Evolutionary conservation across 108 stramenopile species (phyloP), one percentile per base, ranked within the genome.

Genomic region (Epipyxis sp.): DNA sequence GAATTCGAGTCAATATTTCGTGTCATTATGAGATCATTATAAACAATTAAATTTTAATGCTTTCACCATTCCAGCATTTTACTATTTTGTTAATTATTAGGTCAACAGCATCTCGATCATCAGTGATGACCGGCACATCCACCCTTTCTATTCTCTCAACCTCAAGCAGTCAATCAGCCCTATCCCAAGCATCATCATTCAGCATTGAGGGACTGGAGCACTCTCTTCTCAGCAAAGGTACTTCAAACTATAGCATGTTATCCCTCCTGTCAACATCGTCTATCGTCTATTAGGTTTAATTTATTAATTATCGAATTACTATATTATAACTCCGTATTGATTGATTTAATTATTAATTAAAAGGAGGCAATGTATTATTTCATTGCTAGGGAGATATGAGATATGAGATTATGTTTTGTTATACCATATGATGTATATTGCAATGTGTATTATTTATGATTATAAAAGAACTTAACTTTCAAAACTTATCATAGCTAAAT

Each of bases 171-270:
- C 27, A 27, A 54, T 37, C 27, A 39, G 10, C 27, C 46, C 41
- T 35, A 27, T 27, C 6, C 46, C 32, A 6, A 27, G 25, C 71
- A 42, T 43, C 44, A 10, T 74, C 71, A 13, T 74, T 74, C 71
- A 13, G 10, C 32, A 74, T 74, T 25, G 32, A 74, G 43, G 71
- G 71, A 30, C 32, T 74, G 46, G 71, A 74, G 10, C 71, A 74
- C 25, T 42, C 44, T 10, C 32, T 74, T 10, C 42, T 74, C 54
- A 57, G 25, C 16, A 16, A 16, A 25, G 16, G 16, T 25, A 16
- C 16, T 57, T 16, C 20, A 20, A 25, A 25, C 54, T 25, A 57
- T 16, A 16, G 25, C 54, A 16, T 20, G 54, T 20, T 37, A 37
- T 25, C 20, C 41, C 29, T 20, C 29, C 65, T 37, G 35, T 37